Evolutionary conservation across 129 eudicot species (phyloP).

Genomic region (Cynara cardunculus): DNA sequence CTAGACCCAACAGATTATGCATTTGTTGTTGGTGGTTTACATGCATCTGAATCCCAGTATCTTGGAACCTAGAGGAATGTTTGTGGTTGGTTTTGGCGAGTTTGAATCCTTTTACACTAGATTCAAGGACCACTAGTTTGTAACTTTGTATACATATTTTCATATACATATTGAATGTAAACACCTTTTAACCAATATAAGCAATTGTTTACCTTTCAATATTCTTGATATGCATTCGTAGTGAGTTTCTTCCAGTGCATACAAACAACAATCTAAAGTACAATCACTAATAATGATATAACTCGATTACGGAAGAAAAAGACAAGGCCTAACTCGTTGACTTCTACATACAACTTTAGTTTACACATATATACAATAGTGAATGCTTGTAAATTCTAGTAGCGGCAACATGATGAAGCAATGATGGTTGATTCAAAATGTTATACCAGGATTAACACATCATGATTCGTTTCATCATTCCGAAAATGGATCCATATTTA

Average conservation of each 20-base stretch:
- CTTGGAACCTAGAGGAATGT: no score
- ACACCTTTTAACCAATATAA: not conserved
- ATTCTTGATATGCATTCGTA: not conserved
- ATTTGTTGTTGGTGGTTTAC: no score
- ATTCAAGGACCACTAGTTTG: no score
- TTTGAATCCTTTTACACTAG: no score
- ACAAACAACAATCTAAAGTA: not conserved
- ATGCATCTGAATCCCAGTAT: no score
- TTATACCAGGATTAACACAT: no score
- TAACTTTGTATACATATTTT: not conserved
- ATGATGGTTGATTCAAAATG: not conserved
- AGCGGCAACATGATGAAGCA: not conserved
- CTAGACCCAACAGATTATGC: no score
- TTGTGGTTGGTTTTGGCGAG: no score
- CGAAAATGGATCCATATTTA: no score
- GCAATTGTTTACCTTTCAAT: not conserved
- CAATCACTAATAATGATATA: not conserved
- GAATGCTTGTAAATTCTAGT: not conserved
- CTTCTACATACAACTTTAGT: not conserved
- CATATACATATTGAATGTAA: not conserved
- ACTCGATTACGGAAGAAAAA: not conserved
- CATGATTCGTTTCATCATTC: not conserved
- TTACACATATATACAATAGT: not conserved
- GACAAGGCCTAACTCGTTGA: not conserved
- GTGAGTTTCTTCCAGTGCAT: not conserved